These are phyloP conservation scores for Lactarius deliciosus DNA, from an alignment of 768 basidiomycete species.

Conservation along the genomic window DNA sequence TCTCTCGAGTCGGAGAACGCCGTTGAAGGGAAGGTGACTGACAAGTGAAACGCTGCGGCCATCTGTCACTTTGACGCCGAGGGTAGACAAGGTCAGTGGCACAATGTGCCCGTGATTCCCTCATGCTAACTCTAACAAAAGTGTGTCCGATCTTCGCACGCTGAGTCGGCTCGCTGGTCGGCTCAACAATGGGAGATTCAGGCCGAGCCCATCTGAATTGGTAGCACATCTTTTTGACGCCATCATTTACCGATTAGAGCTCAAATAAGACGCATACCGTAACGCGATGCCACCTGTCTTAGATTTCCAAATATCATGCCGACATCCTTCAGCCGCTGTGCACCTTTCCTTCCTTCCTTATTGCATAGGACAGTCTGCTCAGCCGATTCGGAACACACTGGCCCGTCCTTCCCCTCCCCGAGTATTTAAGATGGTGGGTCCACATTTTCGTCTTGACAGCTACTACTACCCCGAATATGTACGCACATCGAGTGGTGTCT, in stretches of 20 bases:
- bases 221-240: neutral
- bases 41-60: neutral
- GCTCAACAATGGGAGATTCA: neutral
- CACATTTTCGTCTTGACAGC: constrained; percentile 5
- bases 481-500: constrained; percentile 38
- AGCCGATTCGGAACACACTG: constrained; percentile 11
- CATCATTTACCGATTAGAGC: constrained; percentile 2
- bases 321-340: constrained; percentile 13
- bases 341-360: constrained; percentile 15
- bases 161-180: neutral
- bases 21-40: constrained; percentile 16
- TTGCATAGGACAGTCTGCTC: constrained; percentile 4
- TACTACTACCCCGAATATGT: constrained; percentile 27
- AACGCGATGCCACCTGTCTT: constrained; percentile 24
- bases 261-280: constrained; percentile 20
- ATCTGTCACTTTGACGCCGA: constrained; percentile 20
- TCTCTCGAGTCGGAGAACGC: constrained; percentile 14
- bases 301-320: constrained; percentile 29
- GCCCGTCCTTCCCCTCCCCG: neutral
- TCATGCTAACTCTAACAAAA: neutral
- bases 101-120: neutral
- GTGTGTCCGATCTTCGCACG: neutral
- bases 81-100: neutral
- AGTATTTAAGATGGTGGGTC: constrained; percentile 18
- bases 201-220: neutral